Conservation (phyloP, 345 rosid species). For the Erysimum cheiranthoides region DNA sequence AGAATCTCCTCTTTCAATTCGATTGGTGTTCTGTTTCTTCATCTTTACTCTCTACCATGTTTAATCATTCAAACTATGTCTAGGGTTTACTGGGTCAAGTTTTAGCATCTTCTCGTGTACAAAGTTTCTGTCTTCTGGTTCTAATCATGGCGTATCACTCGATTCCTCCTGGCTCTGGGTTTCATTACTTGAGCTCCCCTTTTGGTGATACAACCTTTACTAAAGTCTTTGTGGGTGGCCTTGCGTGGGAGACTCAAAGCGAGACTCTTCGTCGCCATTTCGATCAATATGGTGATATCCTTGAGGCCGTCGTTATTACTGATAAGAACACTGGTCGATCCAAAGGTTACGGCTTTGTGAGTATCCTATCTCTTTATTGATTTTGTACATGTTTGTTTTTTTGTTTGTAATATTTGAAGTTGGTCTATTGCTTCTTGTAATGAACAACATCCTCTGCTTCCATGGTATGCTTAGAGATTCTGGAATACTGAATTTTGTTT, state of each 20-base stretch:
- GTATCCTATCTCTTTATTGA: constrained; percentile 44
- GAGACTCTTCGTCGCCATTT: constrained; percentile 85
- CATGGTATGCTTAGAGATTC: constrained; percentile 25
- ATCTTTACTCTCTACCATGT: not conserved
- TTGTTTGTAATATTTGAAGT: not conserved
- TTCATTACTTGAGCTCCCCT: constrained; percentile 74
- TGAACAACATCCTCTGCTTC: constrained; percentile 24
- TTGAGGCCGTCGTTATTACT: constrained; percentile 92
- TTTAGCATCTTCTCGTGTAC: not conserved
- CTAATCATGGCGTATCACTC: constrained; percentile 67
- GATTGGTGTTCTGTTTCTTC: not conserved
- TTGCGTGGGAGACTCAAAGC: constrained; percentile 95
- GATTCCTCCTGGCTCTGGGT: constrained; percentile 65
- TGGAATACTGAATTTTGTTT: not conserved
- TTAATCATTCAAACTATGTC: constrained; percentile 12
- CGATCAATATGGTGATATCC: constrained; percentile 86
- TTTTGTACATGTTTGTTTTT: not conserved
- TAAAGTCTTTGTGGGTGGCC: constrained; percentile 90
- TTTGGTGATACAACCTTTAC: constrained; percentile 90
- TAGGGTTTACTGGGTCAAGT: constrained; percentile 49
- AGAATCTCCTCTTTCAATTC: constrained; percentile 37
- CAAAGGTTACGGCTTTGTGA: constrained; percentile 99
- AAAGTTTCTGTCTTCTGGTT: constrained; percentile 17
- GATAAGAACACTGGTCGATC: constrained; percentile 97
- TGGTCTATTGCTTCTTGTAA: constrained; percentile 10